Percentiles rank a stretch among this genome's conserved stretches.
These are phyloP conservation scores for Paraphaeosphaeria minitans DNA, from an alignment of 2,329 filamentous ascomycete species.

Conservation along the genomic window DNA sequence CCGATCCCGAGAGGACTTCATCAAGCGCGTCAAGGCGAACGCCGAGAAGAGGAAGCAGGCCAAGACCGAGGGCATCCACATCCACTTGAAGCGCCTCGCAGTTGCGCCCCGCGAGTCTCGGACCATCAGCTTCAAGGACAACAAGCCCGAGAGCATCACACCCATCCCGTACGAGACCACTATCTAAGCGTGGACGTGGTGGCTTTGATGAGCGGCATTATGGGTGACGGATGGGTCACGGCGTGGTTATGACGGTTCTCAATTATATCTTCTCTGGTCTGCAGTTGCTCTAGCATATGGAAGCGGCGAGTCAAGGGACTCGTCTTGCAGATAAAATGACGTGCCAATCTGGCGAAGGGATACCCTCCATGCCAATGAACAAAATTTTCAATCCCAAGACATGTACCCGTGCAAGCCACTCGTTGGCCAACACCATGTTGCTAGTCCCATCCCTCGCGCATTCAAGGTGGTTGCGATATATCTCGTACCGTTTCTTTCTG, in stretches of 20 bases:
- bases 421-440: neutral
- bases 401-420: neutral
- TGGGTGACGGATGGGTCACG: slow-evolving; percentile 46
- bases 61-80: slow-evolving; percentile 83
- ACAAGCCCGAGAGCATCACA: slow-evolving; percentile 87
- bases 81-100: slow-evolving; percentile 93
- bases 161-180: slow-evolving; percentile 97
- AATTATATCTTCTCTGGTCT: slow-evolving; percentile 45
- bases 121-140: slow-evolving; percentile 79
- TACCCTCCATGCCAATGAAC: slow-evolving; percentile 44
- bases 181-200: slow-evolving; percentile 69
- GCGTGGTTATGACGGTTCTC: slow-evolving; percentile 48
- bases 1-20: slow-evolving; percentile 94
- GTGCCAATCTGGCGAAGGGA: slow-evolving; percentile 44
- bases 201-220: slow-evolving; percentile 39
- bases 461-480: no score
- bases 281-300: slow-evolving; percentile 47
- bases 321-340: slow-evolving; percentile 39
- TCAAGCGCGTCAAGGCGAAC: slow-evolving; percentile 95
- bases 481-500: no score
- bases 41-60: slow-evolving; percentile 90
- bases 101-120: slow-evolving; percentile 77
- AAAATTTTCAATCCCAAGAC: slow-evolving; percentile 32
- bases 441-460: no score
- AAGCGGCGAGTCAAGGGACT: slow-evolving; percentile 40